Base-by-base conservation (phyloP, 495 filamentous ascomycete genomes). In the Neohortaea acidophila region DNA sequence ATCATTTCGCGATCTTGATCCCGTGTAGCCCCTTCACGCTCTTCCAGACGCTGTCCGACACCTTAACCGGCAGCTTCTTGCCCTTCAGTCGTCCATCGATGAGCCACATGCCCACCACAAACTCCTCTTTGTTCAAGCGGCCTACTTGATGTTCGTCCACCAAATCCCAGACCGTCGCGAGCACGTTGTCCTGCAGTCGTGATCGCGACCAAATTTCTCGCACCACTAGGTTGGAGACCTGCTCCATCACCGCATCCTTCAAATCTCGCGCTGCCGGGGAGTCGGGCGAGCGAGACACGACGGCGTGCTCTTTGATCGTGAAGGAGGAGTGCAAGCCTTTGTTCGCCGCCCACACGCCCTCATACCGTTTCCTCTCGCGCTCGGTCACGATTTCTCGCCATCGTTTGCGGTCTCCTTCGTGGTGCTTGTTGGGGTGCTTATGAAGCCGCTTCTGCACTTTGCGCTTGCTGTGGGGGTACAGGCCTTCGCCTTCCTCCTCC, bases 271-370 rank as follows among this genome's bases (percentile, higher is more conserved):
- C n/a, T 14, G 2, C 12, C 3, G 38, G 25, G 1, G 31, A 9
- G 1, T 25, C 14, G 5, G 27, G 38, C 21, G 34, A 8, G n/a
- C 17, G 15, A 13, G 15, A 9, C 23, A 42, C 14, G 4, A 7
- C 23, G 9, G 13, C 20, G 25, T 39, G 15, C 34, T 49, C 37
- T 23, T 40, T 22, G 0, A 26, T 5, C 9, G 26, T 38, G 19
- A 40, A 20, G 3, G 45, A 39, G 38, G 51, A 39, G 36, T 52
- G 58, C n/a, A 86, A 39, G 0, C 85, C 87, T 41, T 73, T 73
- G 51, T 97, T 96, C 13, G 84, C 85, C 18, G 91, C 89, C 84
- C 85, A 97, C 2, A 97, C 77, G 3, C 84, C 91, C 59, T 96
- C 89, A 51, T 96, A 96, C n/a, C 87, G 67, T 49, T 81, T 84